These are phyloP conservation scores for Chloris gayana DNA, from an alignment of 176 grass and related monocot genomes.

Conservation along the genomic window DNA sequence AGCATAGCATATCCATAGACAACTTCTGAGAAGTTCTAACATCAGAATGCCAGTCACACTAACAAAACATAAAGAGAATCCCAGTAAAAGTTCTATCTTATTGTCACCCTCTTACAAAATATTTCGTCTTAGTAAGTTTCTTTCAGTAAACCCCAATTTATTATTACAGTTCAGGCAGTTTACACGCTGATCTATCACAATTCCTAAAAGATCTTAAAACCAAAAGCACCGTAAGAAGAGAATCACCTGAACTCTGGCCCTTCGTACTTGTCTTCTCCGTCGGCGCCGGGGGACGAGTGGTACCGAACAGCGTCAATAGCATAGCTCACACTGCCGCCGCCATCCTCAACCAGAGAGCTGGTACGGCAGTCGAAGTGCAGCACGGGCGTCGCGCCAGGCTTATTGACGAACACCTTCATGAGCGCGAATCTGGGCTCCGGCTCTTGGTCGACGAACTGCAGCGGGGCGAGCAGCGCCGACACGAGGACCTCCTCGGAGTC, in stretches of 20 bases:
- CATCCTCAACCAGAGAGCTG: background rate
- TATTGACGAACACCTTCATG: constrained; percentile 82
- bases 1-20: background rate
- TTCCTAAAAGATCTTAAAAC: background rate
- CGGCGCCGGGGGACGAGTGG: constrained; percentile 43
- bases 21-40: background rate
- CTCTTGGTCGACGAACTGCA: constrained; percentile 40
- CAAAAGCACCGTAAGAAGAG: constrained; percentile 13
- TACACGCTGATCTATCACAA: background rate
- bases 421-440: constrained; percentile 40
- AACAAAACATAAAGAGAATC: no score
- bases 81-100: background rate
- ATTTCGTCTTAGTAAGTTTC: background rate
- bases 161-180: background rate
- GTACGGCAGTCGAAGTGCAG: constrained; percentile 75
- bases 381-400: constrained; percentile 44
- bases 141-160: background rate
- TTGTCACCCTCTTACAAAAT: background rate
- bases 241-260: constrained; percentile 59
- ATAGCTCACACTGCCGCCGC: constrained; percentile 27
- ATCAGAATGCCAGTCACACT: background rate
- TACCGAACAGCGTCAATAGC: constrained; percentile 41
- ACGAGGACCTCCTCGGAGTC: constrained; percentile 59
- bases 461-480: constrained; percentile 70
- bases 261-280: constrained; percentile 43